Evolutionary conservation across 1,284 basidiomycete genomes (phyloP), one percentile per base, ranked within the genome.

Genomic region (Vanrija humicola): DNA sequence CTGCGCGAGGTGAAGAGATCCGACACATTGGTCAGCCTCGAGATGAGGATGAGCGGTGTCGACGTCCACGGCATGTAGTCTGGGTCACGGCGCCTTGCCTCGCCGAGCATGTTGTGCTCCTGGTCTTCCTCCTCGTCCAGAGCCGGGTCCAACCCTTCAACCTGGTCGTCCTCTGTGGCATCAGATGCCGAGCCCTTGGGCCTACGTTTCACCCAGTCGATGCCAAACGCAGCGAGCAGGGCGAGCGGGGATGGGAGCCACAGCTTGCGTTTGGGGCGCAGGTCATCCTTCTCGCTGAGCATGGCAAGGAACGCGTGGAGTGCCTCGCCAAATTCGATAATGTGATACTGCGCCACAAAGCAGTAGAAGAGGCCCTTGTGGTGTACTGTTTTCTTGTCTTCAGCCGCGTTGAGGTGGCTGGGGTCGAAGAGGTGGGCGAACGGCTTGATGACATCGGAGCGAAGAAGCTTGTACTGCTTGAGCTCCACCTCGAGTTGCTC

Each of bases 301-400:
- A 80, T 78, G 40, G 81, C 76, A 38, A 86, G 73, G 66, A 84
- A 74, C 6, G 77, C 77, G 28, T 81, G 67, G 0, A 84, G 64
- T 9, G 80, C 76, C 14, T 69, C 72, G 3, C 79, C 68, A 63
- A 85, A 83, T 50, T 82, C 80, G 56, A 84, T 81, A 59, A 88
- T 64, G 64, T 87, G 82, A 64, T 85, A 86, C 63, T 90, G 87
- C 67, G 89, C 90, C 21, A 88, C 81, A 79, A 79, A 90, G 80
- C 44, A 84, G 81, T 62, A 85, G 82, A 76, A 81, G 19, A 80
- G 65, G 1, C 77, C 79, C 19, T 78, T 69, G 54, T 78, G 74
- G 28, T 72, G 72, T 7, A 63, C 60, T 3, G 28, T 21, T 2
- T 3, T 59, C 28, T 34, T 34, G 5, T 34, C 34, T 5, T 34